These are phyloP conservation scores for Boletus semigastroideus DNA, from an alignment of 1,284 basidiomycete species.

Conservation along the genomic window DNA sequence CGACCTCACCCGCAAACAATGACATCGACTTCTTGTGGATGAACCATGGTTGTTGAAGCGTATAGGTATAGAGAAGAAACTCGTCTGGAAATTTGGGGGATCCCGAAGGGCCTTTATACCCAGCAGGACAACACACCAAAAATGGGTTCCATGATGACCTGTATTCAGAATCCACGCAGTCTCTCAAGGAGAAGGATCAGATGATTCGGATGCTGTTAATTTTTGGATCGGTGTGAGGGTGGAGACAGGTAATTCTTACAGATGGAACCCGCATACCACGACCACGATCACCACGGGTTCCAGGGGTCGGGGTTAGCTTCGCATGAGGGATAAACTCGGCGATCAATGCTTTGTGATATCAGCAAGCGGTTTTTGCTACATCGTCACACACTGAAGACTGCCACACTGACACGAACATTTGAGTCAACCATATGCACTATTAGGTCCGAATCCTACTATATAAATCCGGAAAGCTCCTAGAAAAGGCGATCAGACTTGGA, in stretches of 20 bases:
- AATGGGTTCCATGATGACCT: constrained; percentile 1
- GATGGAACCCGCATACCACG: background rate
- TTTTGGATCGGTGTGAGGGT: background rate
- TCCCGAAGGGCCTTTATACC: constrained; percentile 16
- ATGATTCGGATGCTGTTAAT: constrained; percentile 5
- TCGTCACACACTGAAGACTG: background rate
- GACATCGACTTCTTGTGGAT: constrained; percentile 73
- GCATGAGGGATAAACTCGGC: background rate
- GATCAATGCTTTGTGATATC: background rate
- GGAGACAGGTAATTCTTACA: background rate
- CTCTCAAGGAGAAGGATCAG: constrained; percentile 11
- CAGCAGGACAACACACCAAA: constrained; percentile 2
- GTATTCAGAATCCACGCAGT: background rate
- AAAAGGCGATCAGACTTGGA: background rate
- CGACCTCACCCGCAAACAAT: constrained; percentile 52
- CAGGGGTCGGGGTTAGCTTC: background rate
- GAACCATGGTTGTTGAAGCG: constrained; percentile 37
- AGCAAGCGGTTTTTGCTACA: background rate
- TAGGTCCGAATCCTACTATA: background rate
- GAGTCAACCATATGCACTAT: background rate
- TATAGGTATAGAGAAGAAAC: background rate
- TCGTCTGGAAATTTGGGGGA: constrained; percentile 4
- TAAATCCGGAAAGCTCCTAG: background rate
- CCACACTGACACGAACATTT: background rate
- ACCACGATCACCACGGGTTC: background rate